Evolutionary conservation across 1,284 basidiomycete species (phyloP), one percentile per base, ranked within the genome.

Genomic region (Cutaneotrichosporon dermatis): DNA sequence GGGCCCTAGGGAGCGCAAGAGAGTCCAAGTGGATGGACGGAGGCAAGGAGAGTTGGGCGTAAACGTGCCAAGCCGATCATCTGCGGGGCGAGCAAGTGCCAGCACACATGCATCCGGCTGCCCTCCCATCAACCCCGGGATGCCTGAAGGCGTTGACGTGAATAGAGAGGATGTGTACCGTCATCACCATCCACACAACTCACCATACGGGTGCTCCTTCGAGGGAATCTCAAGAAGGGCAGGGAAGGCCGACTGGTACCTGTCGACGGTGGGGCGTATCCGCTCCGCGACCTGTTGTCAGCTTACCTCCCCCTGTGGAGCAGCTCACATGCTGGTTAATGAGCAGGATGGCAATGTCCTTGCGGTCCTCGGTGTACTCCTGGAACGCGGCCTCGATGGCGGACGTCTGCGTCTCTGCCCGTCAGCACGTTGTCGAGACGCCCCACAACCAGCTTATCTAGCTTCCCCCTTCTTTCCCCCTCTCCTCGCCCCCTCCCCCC

Each of bases 171-270:
- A 25, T 25, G 25, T 25, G 25, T 25, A 25, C 25, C 25, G 25
- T 25, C 25, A 25, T n/a, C 25, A 25, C 25, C 25, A 25, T n/a
- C 25, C 25, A 25, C 25, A 25, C 25, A 7, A 41, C 81, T 60
- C 65, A 90, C 91, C 90, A 69, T 93, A 94, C 54, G 91, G 90
- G 77, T 92, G 90, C 63, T 79, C 77, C 62, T 79, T 79, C n/a
- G 76, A 77, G 15, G 96, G 96, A 65, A 99, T 99, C 80, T 99
- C 96, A 25, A 99, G n/a, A n/a, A n/a, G 79, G 0, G 96, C 92
- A 25, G 96, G 96, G 81, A 99, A 99, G 0, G 95, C 88, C n/a
- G 94, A 89, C 64, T 90, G 88, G 76, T 99, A 99, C 68, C 88
- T n/a, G 79, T 99, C 96, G 13, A 99, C 92, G 2, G 90, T 86